Evolutionary conservation across 805 yeast species (phyloP), one percentile per base, ranked within the genome.

Genomic region (Cyberlindnera xishuangbannaensis): DNA sequence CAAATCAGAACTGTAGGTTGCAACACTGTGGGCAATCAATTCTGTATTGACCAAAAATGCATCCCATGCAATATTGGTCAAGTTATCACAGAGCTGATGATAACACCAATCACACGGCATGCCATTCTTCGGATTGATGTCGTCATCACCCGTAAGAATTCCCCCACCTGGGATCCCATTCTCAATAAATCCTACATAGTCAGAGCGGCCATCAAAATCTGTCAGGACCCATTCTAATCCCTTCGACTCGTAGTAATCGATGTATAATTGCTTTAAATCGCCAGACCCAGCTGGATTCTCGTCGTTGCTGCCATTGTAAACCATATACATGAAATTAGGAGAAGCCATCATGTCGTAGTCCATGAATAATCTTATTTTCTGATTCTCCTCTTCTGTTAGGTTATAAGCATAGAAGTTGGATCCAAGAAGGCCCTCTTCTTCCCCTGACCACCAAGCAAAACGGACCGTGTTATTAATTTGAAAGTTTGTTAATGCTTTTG

Each of bases 341-440:
- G 95, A 83, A 1, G 95, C 95, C 94, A 88, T 85, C 97, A 88
- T 88, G 58, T 88, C 97, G 58, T 87, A 88, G 64, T 88, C 97
- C 95, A 88, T 82, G 57, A 90, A 90, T 34, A 88, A 65, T 62
- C 97, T 73, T 47, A 86, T 69, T 58, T 83, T 83, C 12, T 57
- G 40, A 56, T 84, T 85, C 59, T 88, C 96, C 42, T 70, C 81
- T 12, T 71, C 64, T 7, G 76, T 50, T 48, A 88, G 71, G 39
- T 64, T 62, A 40, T 69, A 57, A 33, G 92, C 95, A 48, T 88
- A 90, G 52, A 69, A 73, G 50, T 75, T 76, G 4, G 96, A 86
- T 7, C 97, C 97, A 44, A 87, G 61, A 35, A 88, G 73, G 1
- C 97, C 97, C 65, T 87, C 95, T 61, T 88, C 97, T 63, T 88